Percentiles rank a stretch among this genome's conserved stretches.
These are phyloP conservation scores for Hypoxylon rubiginosum DNA, from an alignment of 2,329 filamentous ascomycete species.

Conservation along the genomic window DNA sequence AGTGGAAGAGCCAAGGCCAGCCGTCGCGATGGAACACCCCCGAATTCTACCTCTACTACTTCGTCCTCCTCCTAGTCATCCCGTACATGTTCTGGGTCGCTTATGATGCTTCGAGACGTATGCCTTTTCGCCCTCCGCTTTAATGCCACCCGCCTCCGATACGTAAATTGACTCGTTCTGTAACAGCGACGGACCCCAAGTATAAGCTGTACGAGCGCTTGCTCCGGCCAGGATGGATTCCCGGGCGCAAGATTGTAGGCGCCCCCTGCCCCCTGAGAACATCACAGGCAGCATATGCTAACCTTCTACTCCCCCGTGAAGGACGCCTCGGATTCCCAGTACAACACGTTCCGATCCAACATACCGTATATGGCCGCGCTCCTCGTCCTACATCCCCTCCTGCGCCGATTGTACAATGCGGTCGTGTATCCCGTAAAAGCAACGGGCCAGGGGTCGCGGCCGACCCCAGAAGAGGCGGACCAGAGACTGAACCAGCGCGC, in stretches of 20 bases:
- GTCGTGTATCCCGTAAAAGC: conserved; percentile 59
- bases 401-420: conserved; percentile 78
- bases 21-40: conserved; percentile 85
- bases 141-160: neutral
- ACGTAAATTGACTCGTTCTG: conserved; percentile 36
- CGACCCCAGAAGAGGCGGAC: conserved; percentile 61
- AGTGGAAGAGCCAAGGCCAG: conserved; percentile 61
- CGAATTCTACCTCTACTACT: conserved; percentile 87
- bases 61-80: conserved; percentile 74
- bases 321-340: conserved; percentile 93
- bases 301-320: conserved; percentile 54
- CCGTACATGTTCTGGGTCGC: conserved; percentile 94
- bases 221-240: conserved; percentile 89
- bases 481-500: conserved; percentile 76
- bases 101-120: conserved; percentile 86
- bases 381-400: conserved; percentile 81
- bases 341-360: conserved; percentile 86
- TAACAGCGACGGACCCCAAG: conserved; percentile 84
- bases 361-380: conserved; percentile 83
- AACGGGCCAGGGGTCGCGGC: conserved; percentile 46
- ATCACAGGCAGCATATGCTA: conserved; percentile 5
- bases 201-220: conserved; percentile 80
- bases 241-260: conserved; percentile 86
- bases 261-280: conserved; percentile 26
- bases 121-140: conserved; percentile 42